These are phyloP conservation scores for Neoboletus magnificus DNA, from an alignment of 768 basidiomycete species.

Conservation along the genomic window DNA sequence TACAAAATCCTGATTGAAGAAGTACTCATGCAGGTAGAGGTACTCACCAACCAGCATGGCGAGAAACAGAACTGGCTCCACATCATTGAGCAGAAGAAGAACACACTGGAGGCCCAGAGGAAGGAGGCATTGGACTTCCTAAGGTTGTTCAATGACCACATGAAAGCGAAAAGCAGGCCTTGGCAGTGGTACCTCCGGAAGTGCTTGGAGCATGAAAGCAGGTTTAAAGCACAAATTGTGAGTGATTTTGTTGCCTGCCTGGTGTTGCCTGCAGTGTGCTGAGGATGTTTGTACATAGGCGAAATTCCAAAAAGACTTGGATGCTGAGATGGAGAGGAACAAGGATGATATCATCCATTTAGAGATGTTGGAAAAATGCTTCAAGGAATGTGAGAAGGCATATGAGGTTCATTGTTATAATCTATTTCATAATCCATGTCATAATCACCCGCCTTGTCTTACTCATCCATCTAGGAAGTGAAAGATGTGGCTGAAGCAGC, in stretches of 20 bases:
- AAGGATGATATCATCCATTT: slow-evolving; percentile 76
- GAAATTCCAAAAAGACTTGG: slow-evolving; percentile 55
- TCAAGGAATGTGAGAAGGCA: slow-evolving; percentile 60
- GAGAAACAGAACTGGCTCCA: slow-evolving; percentile 84
- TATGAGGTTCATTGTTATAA: slow-evolving; percentile 54
- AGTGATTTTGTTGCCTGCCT: slow-evolving; percentile 21
- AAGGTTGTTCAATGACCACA: slow-evolving; percentile 76
- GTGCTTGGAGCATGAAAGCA: slow-evolving; percentile 58
- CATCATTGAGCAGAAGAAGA: slow-evolving; percentile 90
- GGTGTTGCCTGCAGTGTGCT: neutral
- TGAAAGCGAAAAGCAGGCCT: too few relatives aligned
- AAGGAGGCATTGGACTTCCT: slow-evolving; percentile 87
- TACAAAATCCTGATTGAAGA: slow-evolving; percentile 90
- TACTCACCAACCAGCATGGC: slow-evolving; percentile 73
- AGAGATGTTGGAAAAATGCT: slow-evolving; percentile 64
- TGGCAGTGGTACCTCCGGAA: slow-evolving; percentile 84
- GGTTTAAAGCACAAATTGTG: slow-evolving; percentile 59
- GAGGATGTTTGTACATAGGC: slow-evolving; percentile 38
- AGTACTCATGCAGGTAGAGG: slow-evolving; percentile 76
- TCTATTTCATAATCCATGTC: neutral
- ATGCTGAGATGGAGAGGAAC: slow-evolving; percentile 70
- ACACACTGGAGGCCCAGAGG: slow-evolving; percentile 81
- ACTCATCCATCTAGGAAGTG: slow-evolving; percentile 53
- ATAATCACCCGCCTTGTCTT: neutral
- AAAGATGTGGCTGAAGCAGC: slow-evolving; percentile 67